A percentile compares a stretch with the other conserved stretches of the same genome.
phyloP scores from a whole-genome alignment of 192 early-diverging fungal species.

The Thamnidium elegans region DNA sequence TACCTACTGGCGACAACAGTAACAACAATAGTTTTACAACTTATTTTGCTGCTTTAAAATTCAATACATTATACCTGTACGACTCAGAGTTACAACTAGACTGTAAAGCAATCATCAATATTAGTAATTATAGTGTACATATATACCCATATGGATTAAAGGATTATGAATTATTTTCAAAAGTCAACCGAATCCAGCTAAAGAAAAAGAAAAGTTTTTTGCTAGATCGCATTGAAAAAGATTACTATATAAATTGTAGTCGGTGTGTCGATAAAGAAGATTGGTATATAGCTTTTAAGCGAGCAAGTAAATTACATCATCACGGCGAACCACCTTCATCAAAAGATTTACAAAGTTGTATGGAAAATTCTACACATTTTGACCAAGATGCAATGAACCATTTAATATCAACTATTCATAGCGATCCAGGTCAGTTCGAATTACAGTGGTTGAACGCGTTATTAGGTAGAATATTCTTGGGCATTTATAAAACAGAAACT shows the following conservation, averaged over 20 bases:
- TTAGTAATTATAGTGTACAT: conserved; percentile 68
- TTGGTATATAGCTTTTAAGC: conserved; percentile 81
- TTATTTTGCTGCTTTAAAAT: conserved; percentile 70
- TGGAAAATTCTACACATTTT: conserved; percentile 35
- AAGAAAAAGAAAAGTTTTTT: conserved; percentile 52
- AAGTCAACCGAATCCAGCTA: conserved; percentile 62
- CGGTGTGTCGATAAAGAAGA: conserved; percentile 81
- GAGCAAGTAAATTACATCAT: conserved; percentile 53
- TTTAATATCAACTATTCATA: conserved; percentile 45
- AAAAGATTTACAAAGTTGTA: not conserved
- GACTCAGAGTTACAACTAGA: conserved; percentile 56
- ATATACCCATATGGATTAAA: conserved; percentile 74
- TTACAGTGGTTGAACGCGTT: conserved; percentile 83
- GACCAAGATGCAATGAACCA: conserved; percentile 43
- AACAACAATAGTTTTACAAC: not conserved
- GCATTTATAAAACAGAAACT: conserved; percentile 61
- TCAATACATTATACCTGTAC: conserved; percentile 79
- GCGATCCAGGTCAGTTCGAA: conserved; percentile 51
- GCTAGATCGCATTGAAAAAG: conserved; percentile 33
- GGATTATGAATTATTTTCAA: conserved; percentile 66
- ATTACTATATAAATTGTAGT: conserved; percentile 58
- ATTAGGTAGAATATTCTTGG: conserved; percentile 76
- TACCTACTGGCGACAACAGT: too few relatives aligned
- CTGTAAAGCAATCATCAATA: conserved; percentile 58
- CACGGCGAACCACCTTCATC: conserved; percentile 43